phyloP scores from a whole-genome alignment of 2,329 filamentous ascomycete genomes.

The Biscogniauxia sp. region DNA sequence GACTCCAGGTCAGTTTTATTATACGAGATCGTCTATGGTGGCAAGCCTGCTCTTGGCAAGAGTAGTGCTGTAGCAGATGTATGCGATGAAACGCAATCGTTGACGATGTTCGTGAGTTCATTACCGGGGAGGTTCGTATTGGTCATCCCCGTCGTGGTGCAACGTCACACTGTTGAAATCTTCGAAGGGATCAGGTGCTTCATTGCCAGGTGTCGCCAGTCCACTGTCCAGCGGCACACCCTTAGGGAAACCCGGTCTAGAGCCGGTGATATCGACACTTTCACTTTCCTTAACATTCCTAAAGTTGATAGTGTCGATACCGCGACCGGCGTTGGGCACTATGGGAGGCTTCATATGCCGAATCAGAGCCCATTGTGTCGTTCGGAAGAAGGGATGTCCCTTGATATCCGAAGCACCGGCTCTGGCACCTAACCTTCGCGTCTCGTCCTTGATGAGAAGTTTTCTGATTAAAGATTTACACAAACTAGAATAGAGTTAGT shows the following conservation, averaged over 20 bases:
- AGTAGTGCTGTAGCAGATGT: background rate
- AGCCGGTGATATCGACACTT: constrained; percentile 79
- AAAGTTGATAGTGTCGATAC: constrained; percentile 94
- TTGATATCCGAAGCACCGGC: constrained; percentile 98
- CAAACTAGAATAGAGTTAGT: constrained; percentile 53
- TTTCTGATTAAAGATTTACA: constrained; percentile 97
- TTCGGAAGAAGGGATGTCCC: constrained; percentile 90
- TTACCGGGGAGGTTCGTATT: constrained; percentile 36
- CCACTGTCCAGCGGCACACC: constrained; percentile 86
- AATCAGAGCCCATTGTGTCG: constrained; percentile 94
- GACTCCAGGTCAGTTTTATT: constrained; percentile 1
- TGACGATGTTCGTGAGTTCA: constrained; percentile 1
- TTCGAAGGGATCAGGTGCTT: constrained; percentile 87
- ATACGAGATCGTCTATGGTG: constrained; percentile 8
- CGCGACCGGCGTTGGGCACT: constrained; percentile 85
- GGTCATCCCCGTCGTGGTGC: constrained; percentile 89
- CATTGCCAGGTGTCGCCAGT: constrained; percentile 78
- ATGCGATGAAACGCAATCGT: background rate
- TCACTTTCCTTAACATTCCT: constrained; percentile 96
- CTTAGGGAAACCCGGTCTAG: constrained; percentile 56
- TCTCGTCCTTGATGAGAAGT: constrained; percentile 96
- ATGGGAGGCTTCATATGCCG: constrained; percentile 98
- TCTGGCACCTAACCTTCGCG: constrained; percentile 85
- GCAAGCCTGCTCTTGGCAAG: constrained; percentile 2
- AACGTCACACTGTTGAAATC: constrained; percentile 98